These are phyloP conservation scores for Hanseniaspora guilliermondii DNA, from an alignment of 805 yeast species.

Conservation along the genomic window DNA sequence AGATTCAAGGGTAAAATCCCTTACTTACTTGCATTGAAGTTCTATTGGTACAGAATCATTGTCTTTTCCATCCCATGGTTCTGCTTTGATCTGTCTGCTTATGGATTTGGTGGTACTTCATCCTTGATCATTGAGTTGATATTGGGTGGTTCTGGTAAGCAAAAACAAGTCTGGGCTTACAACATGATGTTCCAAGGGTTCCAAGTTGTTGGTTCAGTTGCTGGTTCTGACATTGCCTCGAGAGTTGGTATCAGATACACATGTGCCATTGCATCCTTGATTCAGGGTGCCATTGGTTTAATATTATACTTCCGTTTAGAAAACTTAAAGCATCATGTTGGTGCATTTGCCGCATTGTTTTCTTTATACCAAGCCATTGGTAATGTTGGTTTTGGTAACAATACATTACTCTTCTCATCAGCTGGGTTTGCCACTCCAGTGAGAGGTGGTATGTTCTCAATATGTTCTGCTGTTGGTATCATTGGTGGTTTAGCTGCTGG, in stretches of 20 bases:
- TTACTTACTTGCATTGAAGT: constrained; percentile 54
- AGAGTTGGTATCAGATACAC: constrained; percentile 31
- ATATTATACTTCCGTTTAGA: constrained; percentile 65
- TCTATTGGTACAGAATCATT: constrained; percentile 68
- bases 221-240: constrained; percentile 80
- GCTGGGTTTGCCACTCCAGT: constrained; percentile 78
- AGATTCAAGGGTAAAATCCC: constrained; percentile 59
- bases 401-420: constrained; percentile 75
- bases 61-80: constrained; percentile 77
- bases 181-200: constrained; percentile 76
- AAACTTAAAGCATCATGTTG: constrained; percentile 47
- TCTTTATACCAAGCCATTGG: constrained; percentile 82
- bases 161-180: constrained; percentile 80
- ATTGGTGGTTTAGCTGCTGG: constrained; percentile 88
- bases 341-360: constrained; percentile 69
- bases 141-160: constrained; percentile 41
- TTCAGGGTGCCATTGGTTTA: constrained; percentile 71
- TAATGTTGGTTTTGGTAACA: constrained; percentile 81
- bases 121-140: constrained; percentile 50
- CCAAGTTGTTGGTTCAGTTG: constrained; percentile 78
- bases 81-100: constrained; percentile 75
- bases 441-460: constrained; percentile 82
- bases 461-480: constrained; percentile 86
- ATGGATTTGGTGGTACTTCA: constrained; percentile 79
- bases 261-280: constrained; percentile 3